Conservation (phyloP, 1,284 basidiomycete genomes). For the Puccinia novopanici region DNA sequence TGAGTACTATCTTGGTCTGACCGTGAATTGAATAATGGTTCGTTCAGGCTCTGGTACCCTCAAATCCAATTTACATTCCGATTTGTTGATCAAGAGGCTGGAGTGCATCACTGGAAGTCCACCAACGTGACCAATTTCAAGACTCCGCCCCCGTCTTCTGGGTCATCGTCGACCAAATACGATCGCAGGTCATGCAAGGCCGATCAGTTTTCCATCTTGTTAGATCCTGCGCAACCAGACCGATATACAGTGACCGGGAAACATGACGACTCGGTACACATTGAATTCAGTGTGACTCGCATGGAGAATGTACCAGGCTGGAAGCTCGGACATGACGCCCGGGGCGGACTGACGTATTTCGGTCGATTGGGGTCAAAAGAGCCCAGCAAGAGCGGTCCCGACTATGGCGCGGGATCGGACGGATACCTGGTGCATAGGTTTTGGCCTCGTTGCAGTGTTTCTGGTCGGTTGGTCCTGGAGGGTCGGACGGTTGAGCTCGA, state of each 20-base stretch:
- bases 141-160: conserved; percentile 67
- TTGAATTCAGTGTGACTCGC: conserved; percentile 74
- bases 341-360: conserved; percentile 88
- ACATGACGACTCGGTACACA: conserved; percentile 75
- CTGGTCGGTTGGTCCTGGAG: conserved; percentile 72
- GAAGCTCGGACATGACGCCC: conserved; percentile 84
- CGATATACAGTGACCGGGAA: conserved; percentile 79
- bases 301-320: conserved; percentile 76
- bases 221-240: conserved; percentile 68
- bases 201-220: conserved; percentile 73
- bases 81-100: conserved; percentile 77
- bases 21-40: background rate
- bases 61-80: conserved; percentile 96
- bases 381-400: conserved; percentile 63
- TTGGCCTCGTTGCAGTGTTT: conserved; percentile 73
- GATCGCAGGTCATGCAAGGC: conserved; percentile 85
- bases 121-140: conserved; percentile 83
- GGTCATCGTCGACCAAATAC: conserved; percentile 59
- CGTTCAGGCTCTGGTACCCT: conserved; percentile 78
- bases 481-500: conserved; percentile 69
- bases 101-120: conserved; percentile 81
- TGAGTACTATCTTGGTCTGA: background rate
- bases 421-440: conserved; percentile 89
- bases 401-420: conserved; percentile 62
- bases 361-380: conserved; percentile 62